phyloP scores from a whole-genome alignment of 441 rosid species.

The Pelargonium myrrhifolium region DNA sequence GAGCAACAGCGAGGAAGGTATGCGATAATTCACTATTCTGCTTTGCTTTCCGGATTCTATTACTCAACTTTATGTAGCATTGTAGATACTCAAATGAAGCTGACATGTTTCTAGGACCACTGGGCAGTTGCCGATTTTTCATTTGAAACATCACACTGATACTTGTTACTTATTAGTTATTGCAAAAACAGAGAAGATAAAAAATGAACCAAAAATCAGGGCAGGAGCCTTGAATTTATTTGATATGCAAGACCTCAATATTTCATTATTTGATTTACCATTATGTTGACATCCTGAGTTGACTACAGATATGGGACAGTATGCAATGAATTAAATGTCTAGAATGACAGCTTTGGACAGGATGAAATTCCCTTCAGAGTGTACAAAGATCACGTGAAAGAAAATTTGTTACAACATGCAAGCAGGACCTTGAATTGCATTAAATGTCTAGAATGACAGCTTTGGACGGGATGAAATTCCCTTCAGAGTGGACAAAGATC shows the following conservation, averaged over 20 bases:
- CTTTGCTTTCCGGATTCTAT: neutral
- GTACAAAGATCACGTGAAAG: too few species aligned
- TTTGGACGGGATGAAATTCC: neutral
- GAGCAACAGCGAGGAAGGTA: conserved; percentile 89
- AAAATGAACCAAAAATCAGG: too few species aligned
- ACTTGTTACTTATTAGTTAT: too few species aligned
- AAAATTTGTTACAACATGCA: too few species aligned
- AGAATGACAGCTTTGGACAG: neutral
- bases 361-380: neutral
- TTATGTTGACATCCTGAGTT: neutral
- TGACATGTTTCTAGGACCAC: neutral
- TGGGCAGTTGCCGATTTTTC: neutral
- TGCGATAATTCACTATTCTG: neutral
- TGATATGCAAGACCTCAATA: neutral
- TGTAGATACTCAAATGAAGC: neutral
- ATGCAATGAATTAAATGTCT: neutral
- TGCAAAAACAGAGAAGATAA: too few species aligned
- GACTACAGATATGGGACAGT: neutral
- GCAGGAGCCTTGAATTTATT: neutral
- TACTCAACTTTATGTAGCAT: neutral
- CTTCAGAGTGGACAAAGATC: neutral
- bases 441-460: neutral
- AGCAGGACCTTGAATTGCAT: neutral
- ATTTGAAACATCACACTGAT: too few species aligned
- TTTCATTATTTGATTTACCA: neutral